Percentiles rank a stretch among this genome's conserved stretches.
These are phyloP conservation scores for Fusarium verrucosum DNA, from an alignment of 2,329 filamentous ascomycete genomes.

Conservation along the genomic window DNA sequence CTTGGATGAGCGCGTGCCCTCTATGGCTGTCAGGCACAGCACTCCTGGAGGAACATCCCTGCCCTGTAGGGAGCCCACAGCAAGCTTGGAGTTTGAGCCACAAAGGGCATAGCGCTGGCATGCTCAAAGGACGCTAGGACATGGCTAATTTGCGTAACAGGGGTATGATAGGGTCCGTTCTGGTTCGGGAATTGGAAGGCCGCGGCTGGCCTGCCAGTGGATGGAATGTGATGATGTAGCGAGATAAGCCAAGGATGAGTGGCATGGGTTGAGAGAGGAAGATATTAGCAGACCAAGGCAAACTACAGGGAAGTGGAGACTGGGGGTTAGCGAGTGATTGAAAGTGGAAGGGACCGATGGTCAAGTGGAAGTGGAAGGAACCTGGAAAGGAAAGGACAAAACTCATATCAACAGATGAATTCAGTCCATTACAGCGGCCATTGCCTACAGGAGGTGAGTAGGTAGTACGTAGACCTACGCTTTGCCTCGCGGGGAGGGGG, in stretches of 20 bases:
- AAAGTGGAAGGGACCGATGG: constrained; percentile 19
- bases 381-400: constrained; percentile 3
- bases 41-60: constrained; percentile 26
- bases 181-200: constrained; percentile 29
- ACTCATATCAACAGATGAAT: neutral
- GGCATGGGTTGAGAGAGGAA: constrained; percentile 13
- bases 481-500: constrained; percentile 2
- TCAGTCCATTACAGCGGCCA: no score
- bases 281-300: constrained; percentile 4
- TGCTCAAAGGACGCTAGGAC: constrained; percentile 5
- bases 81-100: constrained; percentile 21
- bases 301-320: constrained; percentile 13
- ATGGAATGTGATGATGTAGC: constrained; percentile 41
- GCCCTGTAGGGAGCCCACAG: constrained; percentile 4
- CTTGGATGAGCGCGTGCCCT: constrained; percentile 31
- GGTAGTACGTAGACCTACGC: no score
- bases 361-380: neutral
- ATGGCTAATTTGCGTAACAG: constrained; percentile 34
- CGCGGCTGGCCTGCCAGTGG: constrained; percentile 29
- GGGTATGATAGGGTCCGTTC: constrained; percentile 30
- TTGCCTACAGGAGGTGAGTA: no score
- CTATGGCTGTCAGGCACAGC: constrained; percentile 36
- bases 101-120: constrained; percentile 29
- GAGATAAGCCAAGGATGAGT: constrained; percentile 31
- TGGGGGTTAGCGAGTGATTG: neutral